Evolutionary conservation across 2,329 filamentous ascomycete genomes (phyloP).

Genomic region (Beauveria medogensis): DNA sequence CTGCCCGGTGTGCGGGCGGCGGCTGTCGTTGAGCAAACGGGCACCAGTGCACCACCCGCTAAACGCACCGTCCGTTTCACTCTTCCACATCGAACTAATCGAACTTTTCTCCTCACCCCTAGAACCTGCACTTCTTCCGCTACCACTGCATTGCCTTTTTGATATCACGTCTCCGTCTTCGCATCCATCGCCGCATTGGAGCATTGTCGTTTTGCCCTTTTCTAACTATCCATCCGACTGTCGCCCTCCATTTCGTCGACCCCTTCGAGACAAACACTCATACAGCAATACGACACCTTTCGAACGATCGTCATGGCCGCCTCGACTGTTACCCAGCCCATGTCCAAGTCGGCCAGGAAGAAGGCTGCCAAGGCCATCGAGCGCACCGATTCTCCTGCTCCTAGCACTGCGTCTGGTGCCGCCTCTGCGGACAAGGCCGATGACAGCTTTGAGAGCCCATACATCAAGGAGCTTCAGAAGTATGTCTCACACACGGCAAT

Average conservation of each 20-base stretch:
- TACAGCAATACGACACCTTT: neutral
- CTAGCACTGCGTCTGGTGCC: conserved; percentile 36
- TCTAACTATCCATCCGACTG: neutral
- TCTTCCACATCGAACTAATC: conserved; percentile 7
- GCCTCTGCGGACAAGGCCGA: conserved; percentile 50
- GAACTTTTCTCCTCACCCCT: conserved; percentile 4
- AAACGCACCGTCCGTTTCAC: neutral
- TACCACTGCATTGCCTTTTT: conserved; percentile 12
- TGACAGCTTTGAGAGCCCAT: conserved; percentile 60
- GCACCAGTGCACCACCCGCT: conserved; percentile 2
- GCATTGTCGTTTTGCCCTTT: neutral
- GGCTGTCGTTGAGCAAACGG: conserved; percentile 7
- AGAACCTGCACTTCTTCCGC: neutral
- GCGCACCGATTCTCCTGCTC: conserved; percentile 48
- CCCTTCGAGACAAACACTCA: conserved; percentile 1
- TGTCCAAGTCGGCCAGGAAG: conserved; percentile 64
- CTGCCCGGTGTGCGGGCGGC: neutral
- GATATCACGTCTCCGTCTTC: conserved; percentile 8
- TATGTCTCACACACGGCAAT: conserved; percentile 35
- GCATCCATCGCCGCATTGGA: neutral
- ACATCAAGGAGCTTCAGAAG: conserved; percentile 88
- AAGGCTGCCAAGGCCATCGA: conserved; percentile 45
- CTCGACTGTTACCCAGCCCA: conserved; percentile 45
- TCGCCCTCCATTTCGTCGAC: neutral
- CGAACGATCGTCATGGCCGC: conserved; percentile 45